Evolutionary conservation across 495 filamentous ascomycete genomes (phyloP), one percentile per base, ranked within the genome.

Genomic region (Sabuloglossum arenarium): DNA sequence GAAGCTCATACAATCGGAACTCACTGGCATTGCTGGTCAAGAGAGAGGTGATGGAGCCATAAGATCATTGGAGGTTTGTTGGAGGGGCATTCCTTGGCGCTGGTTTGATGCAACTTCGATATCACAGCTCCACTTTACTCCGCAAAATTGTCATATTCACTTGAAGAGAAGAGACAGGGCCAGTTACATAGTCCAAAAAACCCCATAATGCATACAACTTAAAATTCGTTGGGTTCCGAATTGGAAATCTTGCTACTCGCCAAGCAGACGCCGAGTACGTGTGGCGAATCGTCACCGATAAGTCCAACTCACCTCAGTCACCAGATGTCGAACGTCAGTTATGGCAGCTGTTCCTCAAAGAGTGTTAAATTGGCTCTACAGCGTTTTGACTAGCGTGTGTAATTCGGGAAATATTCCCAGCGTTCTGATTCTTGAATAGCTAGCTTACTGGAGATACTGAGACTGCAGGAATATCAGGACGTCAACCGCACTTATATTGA

Each of bases 331-430:
- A 43, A 16, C 55, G 30, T 30, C 25, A 59, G 50, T 53, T 28
- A 89, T 83, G 76, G 84, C 85, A 68, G 73, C 80, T 55, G 85
- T 94, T 61, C 80, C 86, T 59, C 88, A 91, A 64, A 84, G 87
- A 68, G 82, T 93, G 43, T 75, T 97, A 55, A 86, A 85, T 66
- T 98, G 91, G 91, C 80, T 98, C 1, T 93, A 94, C 69, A 91
- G 84, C 66, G 81, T 94, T 46, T 65, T 98, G 55, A 83, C 77
- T 37, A 86, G 82, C 68, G 89, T 91, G 71, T 64, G 71, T 27
- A 25, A 6, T 9, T 16, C 31, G 45, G 14, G 3, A 43, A 1
- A 21, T 43, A 43, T 23, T 23, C 16, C 12, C 5, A 19, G 3
- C 10, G 23, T 19, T 14, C 8, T 43, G n/a, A 46, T 12, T 23